Conservation (phyloP, 2,329 filamentous ascomycete species). For the Sporothrix dimorphospora region DNA sequence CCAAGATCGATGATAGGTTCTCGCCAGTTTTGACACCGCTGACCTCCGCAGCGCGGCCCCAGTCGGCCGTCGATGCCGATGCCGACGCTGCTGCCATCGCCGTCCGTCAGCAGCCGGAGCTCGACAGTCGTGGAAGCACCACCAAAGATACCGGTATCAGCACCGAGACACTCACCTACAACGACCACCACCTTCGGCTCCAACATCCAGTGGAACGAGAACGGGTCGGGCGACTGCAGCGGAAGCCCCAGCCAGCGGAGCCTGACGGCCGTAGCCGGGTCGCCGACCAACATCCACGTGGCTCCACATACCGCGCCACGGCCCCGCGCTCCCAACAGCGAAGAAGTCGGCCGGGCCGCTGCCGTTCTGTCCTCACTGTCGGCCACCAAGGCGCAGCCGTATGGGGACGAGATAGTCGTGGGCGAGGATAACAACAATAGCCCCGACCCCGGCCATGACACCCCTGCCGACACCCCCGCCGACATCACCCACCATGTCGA, state of each 20-base stretch:
- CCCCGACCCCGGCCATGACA: too few species aligned
- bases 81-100: conserved; percentile 27
- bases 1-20: not conserved
- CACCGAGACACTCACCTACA: not conserved
- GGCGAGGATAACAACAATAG: not conserved
- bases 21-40: too few species aligned
- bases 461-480: not conserved
- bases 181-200: not conserved
- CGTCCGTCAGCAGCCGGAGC: conserved; percentile 8
- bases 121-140: not conserved
- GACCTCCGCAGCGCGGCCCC: conserved; percentile 30
- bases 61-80: conserved; percentile 21
- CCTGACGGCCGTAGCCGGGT: not conserved
- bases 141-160: not conserved
- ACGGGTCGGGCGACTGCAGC: not conserved
- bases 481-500: not conserved
- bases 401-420: not conserved
- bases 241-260: not conserved
- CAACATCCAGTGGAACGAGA: not conserved
- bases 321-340: not conserved
- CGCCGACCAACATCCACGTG: not conserved
- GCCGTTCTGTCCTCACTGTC: conserved; percentile 29
- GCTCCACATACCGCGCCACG: not conserved
- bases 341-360: conserved; percentile 29
- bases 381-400: too few species aligned